These are phyloP conservation scores for Penicillium olsonii DNA, from an alignment of 2,329 filamentous ascomycete species.

Conservation along the genomic window DNA sequence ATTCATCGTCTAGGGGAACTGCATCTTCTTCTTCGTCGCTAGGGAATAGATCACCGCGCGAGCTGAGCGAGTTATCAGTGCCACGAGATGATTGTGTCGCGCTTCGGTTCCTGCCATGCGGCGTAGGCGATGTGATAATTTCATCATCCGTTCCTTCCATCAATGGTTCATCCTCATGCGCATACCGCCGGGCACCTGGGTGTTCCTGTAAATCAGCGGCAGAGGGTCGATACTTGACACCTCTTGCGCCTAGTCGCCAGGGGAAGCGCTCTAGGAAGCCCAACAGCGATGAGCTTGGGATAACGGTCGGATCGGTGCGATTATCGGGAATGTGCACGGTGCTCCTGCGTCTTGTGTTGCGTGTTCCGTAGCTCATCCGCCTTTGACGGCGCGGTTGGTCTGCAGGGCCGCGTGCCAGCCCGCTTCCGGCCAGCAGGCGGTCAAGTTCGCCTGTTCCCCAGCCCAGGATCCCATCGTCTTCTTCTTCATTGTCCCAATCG, in stretches of 20 bases:
- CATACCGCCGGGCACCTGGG: slow-evolving; percentile 57
- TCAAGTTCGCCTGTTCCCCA: slow-evolving; percentile 89
- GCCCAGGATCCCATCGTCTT: slow-evolving; percentile 63
- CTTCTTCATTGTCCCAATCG: slow-evolving; percentile 78
- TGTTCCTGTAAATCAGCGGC: slow-evolving; percentile 89
- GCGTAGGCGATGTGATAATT: slow-evolving; percentile 18
- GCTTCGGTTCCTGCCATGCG: slow-evolving; percentile 61
- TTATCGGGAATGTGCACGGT: slow-evolving; percentile 52
- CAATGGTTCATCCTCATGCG: slow-evolving; percentile 68
- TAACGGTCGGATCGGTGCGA: slow-evolving; percentile 76
- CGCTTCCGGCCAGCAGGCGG: slow-evolving; percentile 72
- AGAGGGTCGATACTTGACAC: slow-evolving; percentile 83
- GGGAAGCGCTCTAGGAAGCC: slow-evolving; percentile 83
- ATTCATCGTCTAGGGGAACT: slow-evolving; percentile 88
- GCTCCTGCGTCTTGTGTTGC: slow-evolving; percentile 62
- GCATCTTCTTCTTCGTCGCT: slow-evolving; percentile 94
- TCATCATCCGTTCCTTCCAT: slow-evolving; percentile 62
- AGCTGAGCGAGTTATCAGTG: slow-evolving; percentile 83
- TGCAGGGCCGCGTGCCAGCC: slow-evolving; percentile 39
- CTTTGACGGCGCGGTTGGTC: slow-evolving; percentile 71
- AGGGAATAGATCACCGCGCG: slow-evolving; percentile 84
- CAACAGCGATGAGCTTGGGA: slow-evolving; percentile 80
- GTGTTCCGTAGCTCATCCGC: slow-evolving; percentile 87
- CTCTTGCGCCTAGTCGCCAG: slow-evolving; percentile 77
- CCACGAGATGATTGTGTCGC: slow-evolving; percentile 76